Conservation (phyloP, 208 protist genomes). For the Wallacemonas sp. region DNA sequence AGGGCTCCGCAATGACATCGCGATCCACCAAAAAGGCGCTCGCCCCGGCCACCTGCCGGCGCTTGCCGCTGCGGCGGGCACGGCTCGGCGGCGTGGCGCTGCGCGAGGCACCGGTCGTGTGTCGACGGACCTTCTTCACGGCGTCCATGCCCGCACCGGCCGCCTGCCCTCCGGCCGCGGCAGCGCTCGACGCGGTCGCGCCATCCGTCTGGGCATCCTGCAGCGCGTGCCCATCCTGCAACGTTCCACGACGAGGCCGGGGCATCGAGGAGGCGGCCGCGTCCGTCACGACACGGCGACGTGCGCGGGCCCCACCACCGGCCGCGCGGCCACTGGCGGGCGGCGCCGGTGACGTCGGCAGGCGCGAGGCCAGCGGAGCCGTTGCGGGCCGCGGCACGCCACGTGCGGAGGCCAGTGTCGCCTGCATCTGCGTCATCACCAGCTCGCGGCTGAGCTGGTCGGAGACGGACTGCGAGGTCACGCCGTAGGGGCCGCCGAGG, state of each 20-base stretch:
- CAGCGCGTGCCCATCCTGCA: conserved; percentile 11
- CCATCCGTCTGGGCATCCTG: too few species aligned
- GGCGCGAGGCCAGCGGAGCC: conserved; percentile 5
- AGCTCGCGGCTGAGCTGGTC: conserved; percentile 16
- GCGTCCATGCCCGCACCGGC: conserved; percentile 8
- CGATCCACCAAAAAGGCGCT: conserved; percentile 21
- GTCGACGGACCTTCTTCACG: conserved; percentile 5
- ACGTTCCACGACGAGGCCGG: not conserved
- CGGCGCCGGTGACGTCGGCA: not conserved
- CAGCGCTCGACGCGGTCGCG: too few species aligned
- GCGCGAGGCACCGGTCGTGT: not conserved
- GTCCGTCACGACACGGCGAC: too few species aligned
- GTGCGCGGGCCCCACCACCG: too few species aligned
- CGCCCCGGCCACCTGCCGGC: conserved; percentile 6
- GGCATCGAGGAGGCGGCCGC: not conserved
- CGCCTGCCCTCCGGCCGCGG: not conserved
- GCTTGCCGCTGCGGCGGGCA: not conserved
- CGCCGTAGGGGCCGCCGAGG: conserved; percentile 16
- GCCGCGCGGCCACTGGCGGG: too few species aligned
- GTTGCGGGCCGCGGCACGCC: conserved; percentile 4
- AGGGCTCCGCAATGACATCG: conserved; percentile 15
- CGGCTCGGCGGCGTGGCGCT: not conserved
- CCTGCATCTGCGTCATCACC: conserved; percentile 1
- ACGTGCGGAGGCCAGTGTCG: not conserved
- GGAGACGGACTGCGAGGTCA: not conserved